Evolutionary conservation across 1,284 basidiomycete genomes (phyloP).

Genomic region (Ganoderma boninense): DNA sequence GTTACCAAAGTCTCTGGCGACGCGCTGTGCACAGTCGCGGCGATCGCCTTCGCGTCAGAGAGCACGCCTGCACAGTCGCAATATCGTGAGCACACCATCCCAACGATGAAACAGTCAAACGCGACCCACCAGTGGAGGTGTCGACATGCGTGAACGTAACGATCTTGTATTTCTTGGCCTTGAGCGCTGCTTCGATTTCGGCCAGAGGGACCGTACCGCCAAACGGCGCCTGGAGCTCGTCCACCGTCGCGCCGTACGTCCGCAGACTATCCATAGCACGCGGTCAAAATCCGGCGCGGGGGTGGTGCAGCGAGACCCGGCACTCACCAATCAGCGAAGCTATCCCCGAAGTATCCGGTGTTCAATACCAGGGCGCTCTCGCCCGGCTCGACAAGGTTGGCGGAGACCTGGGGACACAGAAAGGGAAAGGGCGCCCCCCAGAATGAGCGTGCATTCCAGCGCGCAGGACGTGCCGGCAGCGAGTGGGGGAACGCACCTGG

Average conservation of each 20-base stretch:
- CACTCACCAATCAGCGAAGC: conserved; percentile 81
- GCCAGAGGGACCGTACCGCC: conserved; percentile 77
- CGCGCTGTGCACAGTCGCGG: conserved; percentile 76
- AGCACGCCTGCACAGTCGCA: conserved; percentile 68
- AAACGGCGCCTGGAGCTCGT: conserved; percentile 84
- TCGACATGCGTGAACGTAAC: conserved; percentile 96
- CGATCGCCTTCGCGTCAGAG: conserved; percentile 84
- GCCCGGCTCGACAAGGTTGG: conserved; percentile 85
- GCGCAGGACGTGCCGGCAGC: neutral
- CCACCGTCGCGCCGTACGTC: conserved; percentile 92
- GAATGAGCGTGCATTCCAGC: neutral
- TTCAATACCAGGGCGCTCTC: conserved; percentile 86
- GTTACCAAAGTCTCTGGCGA: conserved; percentile 88
- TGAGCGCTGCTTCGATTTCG: conserved; percentile 79
- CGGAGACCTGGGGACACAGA: conserved; percentile 61
- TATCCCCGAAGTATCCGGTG: conserved; percentile 91
- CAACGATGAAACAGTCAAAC: too few species aligned
- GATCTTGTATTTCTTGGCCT: conserved; percentile 88
- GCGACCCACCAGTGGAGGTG: conserved; percentile 78
- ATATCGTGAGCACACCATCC: neutral
- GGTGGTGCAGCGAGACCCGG: neutral
- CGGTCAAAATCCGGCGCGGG: neutral
- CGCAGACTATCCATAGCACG: conserved; percentile 62
- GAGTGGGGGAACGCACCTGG: conserved; percentile 55
- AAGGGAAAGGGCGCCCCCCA: neutral